Evolutionary conservation across 129 eudicot species (phyloP), one percentile per base, ranked within the genome.

Genomic region (carrot (Daucus carota)): DNA sequence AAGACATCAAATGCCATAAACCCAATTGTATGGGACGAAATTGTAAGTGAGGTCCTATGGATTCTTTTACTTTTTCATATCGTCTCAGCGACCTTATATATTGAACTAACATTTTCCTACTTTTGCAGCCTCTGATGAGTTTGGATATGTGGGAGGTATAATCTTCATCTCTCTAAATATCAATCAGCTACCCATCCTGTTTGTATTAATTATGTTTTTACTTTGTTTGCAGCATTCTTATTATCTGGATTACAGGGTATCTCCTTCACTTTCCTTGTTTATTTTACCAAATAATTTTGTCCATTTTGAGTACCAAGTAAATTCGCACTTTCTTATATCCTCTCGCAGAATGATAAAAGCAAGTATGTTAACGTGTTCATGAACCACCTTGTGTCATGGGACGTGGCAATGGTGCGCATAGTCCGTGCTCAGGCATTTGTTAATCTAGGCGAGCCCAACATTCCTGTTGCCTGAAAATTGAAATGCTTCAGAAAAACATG

Each of bases 71-170:
- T 62, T 77, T n/a, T 57, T 8, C 16, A 31, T 42, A 33, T 38
- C 14, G 50, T 24, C 41, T 34, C 33, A 70, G 67, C 60, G 77
- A 13, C 13, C 50, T 68, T 83, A 66, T 66, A 72, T 76, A 24
- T 70, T 17, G 44, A 52, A 17, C 50, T 74, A 22, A 73, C 84
- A 40, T 62, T 72, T 33, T 75, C 79, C 73, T 75, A 66, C 73
- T 75, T 80, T 40, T 78, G 86, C 99, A 95, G 99, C 99, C 99
- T 59, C 78, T 95, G 57, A 80, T 86, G 80, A 70, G 90, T 85
- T 70, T 95, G 88, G 99, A 95, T 81, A 72, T 95, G 90, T 95
- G 99, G 99, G 99, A 94, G 98, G 97, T 94, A 87, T 57, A 69
- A 1, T 31, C 17, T 73, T 74, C 75, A 78, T 78, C 82, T 80